Conservation (phyloP, 2,329 filamentous ascomycete species). For the Fusarium protoensiforme region DNA sequence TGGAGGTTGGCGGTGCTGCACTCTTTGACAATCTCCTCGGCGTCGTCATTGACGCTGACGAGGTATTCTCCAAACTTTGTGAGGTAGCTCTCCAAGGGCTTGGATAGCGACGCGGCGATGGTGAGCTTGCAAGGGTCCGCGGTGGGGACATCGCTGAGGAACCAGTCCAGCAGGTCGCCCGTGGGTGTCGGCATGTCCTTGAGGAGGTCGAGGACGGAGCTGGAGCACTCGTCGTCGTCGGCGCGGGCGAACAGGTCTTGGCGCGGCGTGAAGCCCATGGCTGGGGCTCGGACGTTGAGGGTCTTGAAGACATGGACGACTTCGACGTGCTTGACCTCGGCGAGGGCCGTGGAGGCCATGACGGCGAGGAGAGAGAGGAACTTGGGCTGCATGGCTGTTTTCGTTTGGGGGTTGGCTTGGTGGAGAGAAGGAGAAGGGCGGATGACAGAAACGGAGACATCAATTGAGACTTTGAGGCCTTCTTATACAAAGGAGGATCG, state of each 20-base stretch:
- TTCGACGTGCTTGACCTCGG: constrained; percentile 10
- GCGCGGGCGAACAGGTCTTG: neutral
- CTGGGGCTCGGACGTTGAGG: constrained; percentile 21
- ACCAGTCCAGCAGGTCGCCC: neutral
- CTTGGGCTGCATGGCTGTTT: constrained; percentile 15
- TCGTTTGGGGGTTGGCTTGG: neutral
- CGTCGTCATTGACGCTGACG: neutral
- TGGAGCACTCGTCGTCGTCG: neutral
- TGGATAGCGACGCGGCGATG: constrained; percentile 20
- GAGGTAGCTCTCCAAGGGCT: constrained; percentile 20
- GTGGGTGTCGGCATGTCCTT: neutral
- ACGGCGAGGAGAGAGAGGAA: constrained; percentile 20
- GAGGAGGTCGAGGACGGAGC: neutral
- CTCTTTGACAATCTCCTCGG: constrained; percentile 5
- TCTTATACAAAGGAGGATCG: neutral
- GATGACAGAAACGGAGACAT: neutral
- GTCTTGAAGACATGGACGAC: constrained; percentile 29
- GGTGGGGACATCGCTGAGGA: neutral
- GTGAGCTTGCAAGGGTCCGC: constrained; percentile 14
- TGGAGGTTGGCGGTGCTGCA: constrained; percentile 6
- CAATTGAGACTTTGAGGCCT: neutral
- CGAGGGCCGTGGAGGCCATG: constrained; percentile 3
- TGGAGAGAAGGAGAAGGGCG: neutral
- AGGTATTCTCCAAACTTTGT: constrained; percentile 11
- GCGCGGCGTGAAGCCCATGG: constrained; percentile 4